Percentiles rank a stretch among this genome's conserved stretches.
Conservation (phyloP, 2,329 filamentous ascomycete genomes). For the Colletotrichum lentis region DNA sequence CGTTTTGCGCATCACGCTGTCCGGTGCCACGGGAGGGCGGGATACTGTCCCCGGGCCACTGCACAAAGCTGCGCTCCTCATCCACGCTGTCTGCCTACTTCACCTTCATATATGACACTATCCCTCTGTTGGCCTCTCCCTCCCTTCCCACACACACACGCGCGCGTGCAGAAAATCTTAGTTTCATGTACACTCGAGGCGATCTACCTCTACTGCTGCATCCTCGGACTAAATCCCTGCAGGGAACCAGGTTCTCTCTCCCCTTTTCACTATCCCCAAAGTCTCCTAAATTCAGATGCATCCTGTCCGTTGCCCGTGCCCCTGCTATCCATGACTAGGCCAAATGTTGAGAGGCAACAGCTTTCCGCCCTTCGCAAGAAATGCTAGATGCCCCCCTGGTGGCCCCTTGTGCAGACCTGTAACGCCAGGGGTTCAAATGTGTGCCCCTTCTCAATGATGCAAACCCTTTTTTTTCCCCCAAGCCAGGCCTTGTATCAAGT, state of each 20-base stretch:
- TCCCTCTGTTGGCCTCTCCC: background rate
- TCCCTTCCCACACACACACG: constrained; percentile 12
- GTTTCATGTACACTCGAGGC: constrained; percentile 8
- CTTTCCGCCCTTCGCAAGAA: constrained; percentile 13
- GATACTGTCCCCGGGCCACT: constrained; percentile 25
- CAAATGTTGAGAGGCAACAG: constrained; percentile 19
- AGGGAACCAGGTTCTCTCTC: background rate
- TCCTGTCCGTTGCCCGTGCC: constrained; percentile 2
- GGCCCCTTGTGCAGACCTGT: constrained; percentile 26
- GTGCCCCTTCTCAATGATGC: constrained; percentile 24
- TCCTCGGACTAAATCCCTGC: background rate
- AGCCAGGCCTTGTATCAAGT: constrained; percentile 21
- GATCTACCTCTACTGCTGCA: background rate
- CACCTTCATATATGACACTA: constrained; percentile 11
- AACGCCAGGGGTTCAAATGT: constrained; percentile 32
- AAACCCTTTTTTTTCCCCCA: constrained; percentile 6
- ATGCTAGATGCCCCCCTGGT: constrained; percentile 6
- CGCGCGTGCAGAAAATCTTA: constrained; percentile 6
- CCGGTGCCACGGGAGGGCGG: constrained; percentile 17
- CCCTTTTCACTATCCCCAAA: constrained; percentile 6
- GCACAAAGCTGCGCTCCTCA: constrained; percentile 11
- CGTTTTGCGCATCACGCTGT: background rate
- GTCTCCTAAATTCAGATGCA: background rate
- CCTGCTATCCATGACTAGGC: constrained; percentile 16
- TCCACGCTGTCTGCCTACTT: background rate